phyloP scores from a whole-genome alignment of 2,329 filamentous ascomycete species.

The Sphaerostilbella broomeana region DNA sequence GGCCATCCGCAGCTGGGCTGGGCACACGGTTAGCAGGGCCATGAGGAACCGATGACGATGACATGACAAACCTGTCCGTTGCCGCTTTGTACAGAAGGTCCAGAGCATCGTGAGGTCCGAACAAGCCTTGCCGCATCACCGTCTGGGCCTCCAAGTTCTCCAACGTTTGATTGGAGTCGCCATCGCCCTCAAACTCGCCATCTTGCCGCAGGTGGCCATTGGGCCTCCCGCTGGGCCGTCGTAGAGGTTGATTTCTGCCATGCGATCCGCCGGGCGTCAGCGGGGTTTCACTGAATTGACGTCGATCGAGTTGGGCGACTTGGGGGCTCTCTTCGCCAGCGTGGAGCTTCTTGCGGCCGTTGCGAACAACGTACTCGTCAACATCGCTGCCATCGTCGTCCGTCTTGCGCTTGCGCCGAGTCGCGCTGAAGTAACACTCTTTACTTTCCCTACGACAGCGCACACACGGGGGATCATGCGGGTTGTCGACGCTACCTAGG shows the following conservation, averaged over 20 bases:
- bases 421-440: conserved; percentile 94
- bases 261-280: conserved; percentile 58
- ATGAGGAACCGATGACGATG: conserved; percentile 11
- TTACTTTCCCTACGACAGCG: conserved; percentile 92
- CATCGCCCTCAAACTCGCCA: conserved; percentile 35
- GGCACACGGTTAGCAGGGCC: conserved; percentile 8
- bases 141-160: conserved; percentile 59
- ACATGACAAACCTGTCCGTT: conserved; percentile 47
- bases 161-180: conserved; percentile 54
- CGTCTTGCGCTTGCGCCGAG: conserved; percentile 81
- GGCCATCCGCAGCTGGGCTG: conserved; percentile 18
- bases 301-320: conserved; percentile 34
- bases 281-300: conserved; percentile 48
- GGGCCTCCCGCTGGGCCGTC: conserved; percentile 47
- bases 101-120: conserved; percentile 86
- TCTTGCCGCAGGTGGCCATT: conserved; percentile 26
- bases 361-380: conserved; percentile 65
- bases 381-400: conserved; percentile 47
- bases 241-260: conserved; percentile 60
- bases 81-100: conserved; percentile 87
- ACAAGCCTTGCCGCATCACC: conserved; percentile 66
- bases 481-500: conserved; percentile 77
- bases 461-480: conserved; percentile 87
- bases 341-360: conserved; percentile 63
- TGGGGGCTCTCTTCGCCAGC: conserved; percentile 40